Evolutionary conservation across 2,329 filamentous ascomycete genomes (phyloP), one percentile per base, ranked within the genome.

Genomic region (Aspergillus sp.): DNA sequence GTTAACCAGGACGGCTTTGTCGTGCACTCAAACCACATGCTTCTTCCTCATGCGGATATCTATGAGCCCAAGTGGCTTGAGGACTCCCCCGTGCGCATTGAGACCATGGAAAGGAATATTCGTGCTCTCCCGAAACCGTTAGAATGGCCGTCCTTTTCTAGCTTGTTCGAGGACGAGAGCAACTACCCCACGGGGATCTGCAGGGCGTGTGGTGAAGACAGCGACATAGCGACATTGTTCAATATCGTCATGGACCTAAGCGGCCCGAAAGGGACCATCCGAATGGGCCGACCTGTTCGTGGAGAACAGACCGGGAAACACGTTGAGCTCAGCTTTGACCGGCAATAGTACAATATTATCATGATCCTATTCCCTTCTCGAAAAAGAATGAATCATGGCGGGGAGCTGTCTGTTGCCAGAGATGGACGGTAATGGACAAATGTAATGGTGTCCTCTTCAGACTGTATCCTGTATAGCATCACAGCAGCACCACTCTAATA

Each of bases 21-120:
- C 2, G 45, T 42, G 7, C 52, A 54, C 41, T 35, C 52, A 17
- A 54, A 54, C 35, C 49, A 54, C 40, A 45, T 54, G 45, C 41
- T 51, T 4, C 24, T 51, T 10, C 26, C 32, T 3, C 52, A 54
- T 42, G 19, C n/a, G 8, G 33, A 22, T n/a, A 36, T 54, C 4
- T 17, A 20, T 3, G 52, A 54, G 19, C 45, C 52, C 1, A 9
- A 24, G 2, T 54, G 49, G 52, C 32, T 54, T 14, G 19, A 48
- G 41, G 52, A 54, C 19, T 54, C 52, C 19, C 45, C 49, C 13
- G 35, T 49, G 14, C 40, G 52, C 3, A 26, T 51, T 1, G 13
- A 45, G 35, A 51, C 48, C 14, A 51, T 54, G 52, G 26, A 20
- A 11, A 16, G 38, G n/a, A 49, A 49, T 20, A 43, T 51, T 32